These are phyloP conservation scores for Blakeslea trispora DNA, from an alignment of 371 early-diverging fungal genomes.

Conservation along the genomic window DNA sequence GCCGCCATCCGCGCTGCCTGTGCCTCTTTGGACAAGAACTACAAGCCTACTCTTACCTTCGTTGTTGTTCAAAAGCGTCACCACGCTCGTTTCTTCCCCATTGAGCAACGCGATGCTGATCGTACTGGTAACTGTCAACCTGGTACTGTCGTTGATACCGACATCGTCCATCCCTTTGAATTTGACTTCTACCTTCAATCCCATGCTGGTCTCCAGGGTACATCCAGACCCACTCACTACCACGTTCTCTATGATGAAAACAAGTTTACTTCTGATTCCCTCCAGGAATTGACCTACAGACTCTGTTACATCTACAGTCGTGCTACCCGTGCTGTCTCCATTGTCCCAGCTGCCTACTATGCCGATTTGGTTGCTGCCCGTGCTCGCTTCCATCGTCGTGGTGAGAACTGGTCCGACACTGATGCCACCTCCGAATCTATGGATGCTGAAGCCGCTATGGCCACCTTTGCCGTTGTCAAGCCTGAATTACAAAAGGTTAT, in stretches of 20 bases:
- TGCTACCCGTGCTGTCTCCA: slow-evolving; percentile 79
- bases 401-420: slow-evolving; percentile 54
- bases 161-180: slow-evolving; percentile 79
- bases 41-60: slow-evolving; percentile 88
- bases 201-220: slow-evolving; percentile 92
- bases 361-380: slow-evolving; percentile 86
- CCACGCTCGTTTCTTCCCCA: slow-evolving; percentile 91
- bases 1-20: slow-evolving; percentile 82
- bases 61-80: slow-evolving; percentile 97
- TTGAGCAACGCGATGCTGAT: slow-evolving; percentile 54
- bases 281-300: slow-evolving; percentile 84
- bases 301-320: slow-evolving; percentile 91
- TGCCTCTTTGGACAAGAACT: slow-evolving; percentile 60
- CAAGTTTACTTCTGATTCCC: slow-evolving; percentile 70
- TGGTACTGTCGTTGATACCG: slow-evolving; percentile 91
- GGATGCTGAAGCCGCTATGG: slow-evolving; percentile 45
- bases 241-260: slow-evolving; percentile 87
- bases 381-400: slow-evolving; percentile 77
- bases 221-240: slow-evolving; percentile 91
- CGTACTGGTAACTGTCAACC: slow-evolving; percentile 59
- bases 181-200: slow-evolving; percentile 92
- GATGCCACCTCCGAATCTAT: slow-evolving; percentile 46
- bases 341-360: slow-evolving; percentile 89
- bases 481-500: slow-evolving; percentile 27
- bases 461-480: slow-evolving; percentile 44